Base-by-base conservation (phyloP, 495 filamentous ascomycete species). In the Aspergillus saccharolyticus region DNA sequence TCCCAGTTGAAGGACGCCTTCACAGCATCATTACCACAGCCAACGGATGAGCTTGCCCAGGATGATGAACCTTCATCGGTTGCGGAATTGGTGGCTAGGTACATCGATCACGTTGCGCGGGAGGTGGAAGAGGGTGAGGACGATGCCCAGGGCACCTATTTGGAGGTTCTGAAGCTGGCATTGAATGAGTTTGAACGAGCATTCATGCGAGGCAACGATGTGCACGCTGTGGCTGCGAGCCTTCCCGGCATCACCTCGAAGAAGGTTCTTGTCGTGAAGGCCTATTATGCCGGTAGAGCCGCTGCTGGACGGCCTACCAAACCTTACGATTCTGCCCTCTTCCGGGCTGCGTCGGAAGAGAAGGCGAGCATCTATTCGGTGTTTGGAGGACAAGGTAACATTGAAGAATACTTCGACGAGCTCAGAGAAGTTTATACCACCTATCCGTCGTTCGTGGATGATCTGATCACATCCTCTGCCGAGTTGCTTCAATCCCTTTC, bases 321-420 rank as follows among this genome's bases (percentile, higher is more conserved):
- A 72, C 77, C 88, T 21, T 94, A 97, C 66, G 87, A 96, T 63
- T 97, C 95, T 28, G 94, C 94, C 15, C 82, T 99, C 21, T 84
- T 97, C 67, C 85, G 95, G 18, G 91, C 91, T 19, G 91, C 90
- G 4, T 85, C 83, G 3, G 92, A 97, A 44, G 83, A 81, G 42
- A 79, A 80, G 33, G 93, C 90, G 7, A 83, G 77, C 54, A 78
- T 97, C 44, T 97, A 96, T 77, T 89, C 85, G 50, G 89, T 99
- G 56, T 97, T 97, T 60, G 95, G 95, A 46, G 95, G 95, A n/a
- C 95, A 99, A 69, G 95, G 95, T 53, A 99, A 97, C 70, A 97
- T 97, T 57, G 91, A 97, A 70, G 95, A 97, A 71, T 99, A 97
- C 74, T 99, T 97, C 67, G 92, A 97, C 54, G 95, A 99, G 74